Evolutionary conservation across 1,284 basidiomycete species (phyloP), one percentile per base, ranked within the genome.

Genomic region (Polyporus tsugae): DNA sequence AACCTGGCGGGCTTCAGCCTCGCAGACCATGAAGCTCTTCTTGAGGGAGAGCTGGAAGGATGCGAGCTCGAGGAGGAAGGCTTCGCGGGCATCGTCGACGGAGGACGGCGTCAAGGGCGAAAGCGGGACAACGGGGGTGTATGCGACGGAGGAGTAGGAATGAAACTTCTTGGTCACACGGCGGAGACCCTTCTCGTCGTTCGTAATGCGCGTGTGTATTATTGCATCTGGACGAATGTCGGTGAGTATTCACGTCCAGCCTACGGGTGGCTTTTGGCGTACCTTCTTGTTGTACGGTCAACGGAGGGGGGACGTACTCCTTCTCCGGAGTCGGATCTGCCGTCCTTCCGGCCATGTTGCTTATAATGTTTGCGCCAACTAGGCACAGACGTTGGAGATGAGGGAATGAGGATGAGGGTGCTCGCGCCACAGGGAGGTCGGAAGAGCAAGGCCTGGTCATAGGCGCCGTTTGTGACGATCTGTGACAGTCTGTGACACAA

Each of bases 121-220:
- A 7, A 79, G 74, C 38, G 84, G 80, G 36, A 85, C 80, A 38
- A 84, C 73, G n/a, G 87, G 82, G 22, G 84, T 76, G 76, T 87
- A 84, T 25, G 88, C 86, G 11, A 88, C 81, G 11, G 88, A 84
- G 22, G 88, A 83, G 74, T 93, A 94, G 69, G 81, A 84, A 82
- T 92, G 90, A 76, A 93, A 94, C 77, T 90, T 92, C 81, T 91
- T 93, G 69, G 92, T 87, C 63, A 95, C 86, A 59, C 92, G 88
- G 52, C 90, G 88, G 35, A 95, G 82, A 29, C 89, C 79, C 67
- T 81, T 80, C 84, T 85, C 84, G 74, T 74, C 92, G 82, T 83
- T 94, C 22, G 88, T 89, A 69, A 95, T 93, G 66, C 93, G 87
- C 2, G 90, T 85, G 75, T 91, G 89, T 64, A 94, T 91, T 72